Evolutionary conservation across 75 land plant species (phyloP).

Genomic region (Adiantum capillusveneris): DNA sequence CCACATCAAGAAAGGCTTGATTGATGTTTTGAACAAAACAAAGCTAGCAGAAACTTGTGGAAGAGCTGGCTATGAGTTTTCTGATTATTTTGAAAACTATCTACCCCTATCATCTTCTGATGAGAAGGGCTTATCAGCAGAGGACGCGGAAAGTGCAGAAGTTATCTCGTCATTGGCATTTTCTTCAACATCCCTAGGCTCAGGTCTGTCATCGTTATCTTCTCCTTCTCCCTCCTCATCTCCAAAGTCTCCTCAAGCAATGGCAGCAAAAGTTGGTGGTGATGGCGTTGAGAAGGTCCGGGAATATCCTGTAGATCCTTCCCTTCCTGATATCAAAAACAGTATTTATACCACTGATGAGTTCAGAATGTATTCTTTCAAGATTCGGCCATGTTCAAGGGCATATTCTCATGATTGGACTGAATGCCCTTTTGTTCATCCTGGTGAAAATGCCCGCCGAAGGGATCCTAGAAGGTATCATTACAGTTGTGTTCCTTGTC

Average conservation of each 20-base stretch:
- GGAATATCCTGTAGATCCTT: slow-evolving; percentile 61
- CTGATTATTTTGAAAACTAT: background rate
- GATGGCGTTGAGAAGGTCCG: slow-evolving; percentile 27
- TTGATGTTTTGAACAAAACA: slow-evolving; percentile 11
- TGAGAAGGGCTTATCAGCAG: slow-evolving; percentile 3
- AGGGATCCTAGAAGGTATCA: slow-evolving; percentile 63
- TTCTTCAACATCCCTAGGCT: no score
- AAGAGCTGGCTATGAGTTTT: background rate
- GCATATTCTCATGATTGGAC: slow-evolving; percentile 90
- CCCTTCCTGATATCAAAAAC: slow-evolving; percentile 68
- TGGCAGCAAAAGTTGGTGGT: background rate
- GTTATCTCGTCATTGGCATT: slow-evolving; percentile 8
- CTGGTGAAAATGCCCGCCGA: slow-evolving; percentile 77
- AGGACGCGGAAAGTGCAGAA: slow-evolving; percentile 6
- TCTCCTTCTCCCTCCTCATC: slow-evolving; percentile 1
- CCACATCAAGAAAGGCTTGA: slow-evolving; percentile 9
- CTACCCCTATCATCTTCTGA: slow-evolving; percentile 1
- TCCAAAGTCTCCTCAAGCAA: slow-evolving; percentile 8
- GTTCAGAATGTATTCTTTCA: slow-evolving; percentile 74
- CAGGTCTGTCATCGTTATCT: no score
- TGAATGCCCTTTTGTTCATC: slow-evolving; percentile 87
- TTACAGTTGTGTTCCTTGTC: slow-evolving; percentile 85
- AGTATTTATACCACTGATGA: slow-evolving; percentile 67
- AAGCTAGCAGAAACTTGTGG: background rate
- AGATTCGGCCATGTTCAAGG: slow-evolving; percentile 72